Evolutionary conservation across 2,329 filamentous ascomycete genomes (phyloP).

Genomic region (Pseudocercospora musae): DNA sequence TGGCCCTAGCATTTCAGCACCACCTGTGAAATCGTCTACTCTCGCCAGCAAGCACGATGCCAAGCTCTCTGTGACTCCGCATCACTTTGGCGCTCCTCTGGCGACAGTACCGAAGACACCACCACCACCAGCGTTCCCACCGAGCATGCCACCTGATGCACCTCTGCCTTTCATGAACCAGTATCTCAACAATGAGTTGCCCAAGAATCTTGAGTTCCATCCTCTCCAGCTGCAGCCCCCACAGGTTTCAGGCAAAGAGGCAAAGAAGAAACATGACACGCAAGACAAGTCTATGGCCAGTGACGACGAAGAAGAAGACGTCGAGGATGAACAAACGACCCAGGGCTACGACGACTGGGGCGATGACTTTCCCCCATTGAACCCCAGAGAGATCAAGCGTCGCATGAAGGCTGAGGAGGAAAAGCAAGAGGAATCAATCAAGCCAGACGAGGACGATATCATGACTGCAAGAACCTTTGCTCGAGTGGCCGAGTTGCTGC

Average conservation of each 20-base stretch:
- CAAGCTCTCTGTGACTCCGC: no score
- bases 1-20: no score
- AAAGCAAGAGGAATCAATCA: neutral
- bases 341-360: neutral
- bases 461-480: constrained; percentile 18
- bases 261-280: neutral
- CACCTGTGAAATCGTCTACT: no score
- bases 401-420: neutral
- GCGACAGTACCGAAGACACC: no score
- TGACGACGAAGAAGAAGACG: neutral
- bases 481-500: constrained; percentile 27
- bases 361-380: neutral
- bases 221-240: no score
- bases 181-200: no score
- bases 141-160: no score
- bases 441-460: constrained; percentile 19
- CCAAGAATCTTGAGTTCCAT: no score
- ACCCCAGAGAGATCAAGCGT: neutral
- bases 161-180: no score
- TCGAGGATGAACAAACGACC: neutral
- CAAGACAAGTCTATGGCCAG: neutral
- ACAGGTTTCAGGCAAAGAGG: neutral
- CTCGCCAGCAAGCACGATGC: no score
- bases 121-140: no score
- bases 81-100: no score